Percentiles rank a stretch among this genome's conserved stretches.
These are phyloP conservation scores for Agapanthus africanus DNA, from an alignment of 106 monocot species.

Conservation along the genomic window DNA sequence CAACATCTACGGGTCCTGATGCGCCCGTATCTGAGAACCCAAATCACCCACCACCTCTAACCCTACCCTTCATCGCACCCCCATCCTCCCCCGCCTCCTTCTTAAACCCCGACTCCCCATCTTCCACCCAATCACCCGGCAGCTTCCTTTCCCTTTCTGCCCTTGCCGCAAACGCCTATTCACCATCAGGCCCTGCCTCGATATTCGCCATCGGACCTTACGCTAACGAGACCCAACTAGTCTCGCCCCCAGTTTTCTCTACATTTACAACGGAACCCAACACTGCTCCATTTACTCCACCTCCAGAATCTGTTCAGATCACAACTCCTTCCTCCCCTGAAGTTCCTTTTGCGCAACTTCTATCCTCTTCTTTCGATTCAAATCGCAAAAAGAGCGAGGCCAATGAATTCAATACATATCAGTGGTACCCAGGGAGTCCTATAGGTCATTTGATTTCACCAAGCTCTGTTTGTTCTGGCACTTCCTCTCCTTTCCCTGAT, in stretches of 20 bases:
- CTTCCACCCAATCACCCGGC: slow-evolving; percentile 56
- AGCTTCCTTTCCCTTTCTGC: slow-evolving; percentile 36
- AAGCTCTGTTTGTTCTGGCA: slow-evolving; percentile 63
- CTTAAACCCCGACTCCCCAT: slow-evolving; percentile 64
- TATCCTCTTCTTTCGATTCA: slow-evolving; percentile 44
- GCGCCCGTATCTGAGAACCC: slow-evolving; percentile 24
- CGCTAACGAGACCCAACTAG: slow-evolving; percentile 83
- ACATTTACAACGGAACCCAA: slow-evolving; percentile 93
- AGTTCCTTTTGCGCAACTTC: slow-evolving; percentile 79
- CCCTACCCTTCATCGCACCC: slow-evolving; percentile 65
- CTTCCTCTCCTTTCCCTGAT: slow-evolving; percentile 74
- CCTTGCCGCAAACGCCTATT: slow-evolving; percentile 40
- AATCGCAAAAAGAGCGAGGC: slow-evolving; percentile 24
- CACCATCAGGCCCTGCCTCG: slow-evolving; percentile 50
- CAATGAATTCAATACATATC: slow-evolving; percentile 57
- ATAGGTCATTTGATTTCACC: slow-evolving; percentile 78
- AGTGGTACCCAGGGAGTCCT: slow-evolving; percentile 69
- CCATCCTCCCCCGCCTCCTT: slow-evolving; percentile 92
- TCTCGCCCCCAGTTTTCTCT: slow-evolving; percentile 90
- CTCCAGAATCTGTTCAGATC: slow-evolving; percentile 67
- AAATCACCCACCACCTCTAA: slow-evolving; percentile 22
- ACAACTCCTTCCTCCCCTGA: slow-evolving; percentile 95
- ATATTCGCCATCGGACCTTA: slow-evolving; percentile 90
- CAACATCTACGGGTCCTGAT: slow-evolving; percentile 9
- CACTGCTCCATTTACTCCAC: slow-evolving; percentile 89